Evolutionary conservation across 2,329 filamentous ascomycete genomes (phyloP), one percentile per base, ranked within the genome.

Genomic region (Albophoma yamanashiensis): DNA sequence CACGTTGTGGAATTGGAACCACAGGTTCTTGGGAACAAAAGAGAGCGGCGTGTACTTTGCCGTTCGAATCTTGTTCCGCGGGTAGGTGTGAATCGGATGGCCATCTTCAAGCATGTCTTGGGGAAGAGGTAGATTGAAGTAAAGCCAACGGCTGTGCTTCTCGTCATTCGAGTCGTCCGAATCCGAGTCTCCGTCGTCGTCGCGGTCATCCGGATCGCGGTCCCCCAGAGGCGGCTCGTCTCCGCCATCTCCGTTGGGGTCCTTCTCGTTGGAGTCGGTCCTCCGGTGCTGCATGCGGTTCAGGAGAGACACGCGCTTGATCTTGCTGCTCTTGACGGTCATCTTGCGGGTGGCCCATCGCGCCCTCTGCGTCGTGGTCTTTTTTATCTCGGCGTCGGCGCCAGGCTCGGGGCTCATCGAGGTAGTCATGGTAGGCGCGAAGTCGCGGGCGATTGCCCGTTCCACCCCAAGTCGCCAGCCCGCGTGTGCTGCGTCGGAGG

Each of bases 1-100:
- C 69, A 99, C 89, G 71, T 97, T 97, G 76, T 99, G 93, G 71
- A 99, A 97, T 75, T 99, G 95, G 65, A 96, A 91, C 86, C 88
- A 99, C 70, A 99, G 72, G 75, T 99, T 97, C 78, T 97, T 97
- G 17, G 94, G 94, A 36, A 99, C 75, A 75, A 99, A 99, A 62
- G 90, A 96, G 64, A 99, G 75, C 11, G 95, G 89, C 9, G 94
- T 99, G 74, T 99, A 99, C 76, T 97, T 99, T 62, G 94, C 91
- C 3, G 94, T 99, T 67, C 95, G 84, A 73, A 99, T 96, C 81
- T 99, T 99, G 80, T 99, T 99, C 66, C 93, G 83, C 56, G 89
- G 82, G 73, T 88, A 99, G 27, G 83, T 78, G 60, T 83, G 79
- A 59, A 79, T 73, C 2, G 92, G 89, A 61, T 85, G 81, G 42